These are phyloP conservation scores for Dalbergia cultrata DNA, from an alignment of 306 rosid genomes.

Conservation along the genomic window DNA sequence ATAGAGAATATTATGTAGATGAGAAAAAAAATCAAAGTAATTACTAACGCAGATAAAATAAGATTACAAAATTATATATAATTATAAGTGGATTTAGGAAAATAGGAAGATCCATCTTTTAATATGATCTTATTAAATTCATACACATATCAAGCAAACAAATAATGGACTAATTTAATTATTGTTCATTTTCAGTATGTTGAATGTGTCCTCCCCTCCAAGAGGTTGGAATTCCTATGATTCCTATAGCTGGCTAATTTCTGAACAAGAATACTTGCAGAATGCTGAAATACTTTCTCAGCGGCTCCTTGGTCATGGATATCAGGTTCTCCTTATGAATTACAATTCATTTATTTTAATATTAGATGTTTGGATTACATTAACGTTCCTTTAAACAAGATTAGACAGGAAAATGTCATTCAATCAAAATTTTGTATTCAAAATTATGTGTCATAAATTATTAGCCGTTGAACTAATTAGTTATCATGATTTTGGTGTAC, in stretches of 20 bases:
- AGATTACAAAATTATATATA: no score
- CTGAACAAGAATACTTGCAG: slow-evolving; percentile 65
- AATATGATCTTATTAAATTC: not conserved
- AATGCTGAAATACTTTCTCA: slow-evolving; percentile 52
- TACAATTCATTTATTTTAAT: not conserved
- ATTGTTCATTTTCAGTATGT: slow-evolving; percentile 51
- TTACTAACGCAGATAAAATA: no score
- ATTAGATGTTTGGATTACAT: not conserved
- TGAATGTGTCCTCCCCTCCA: slow-evolving; percentile 61
- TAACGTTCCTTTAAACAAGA: no score
- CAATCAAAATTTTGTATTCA: no score
- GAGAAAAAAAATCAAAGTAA: no score
- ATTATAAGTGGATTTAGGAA: no score
- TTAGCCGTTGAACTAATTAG: no score
- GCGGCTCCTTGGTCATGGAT: slow-evolving; percentile 30
- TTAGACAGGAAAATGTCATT: no score
- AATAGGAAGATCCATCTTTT: no score
- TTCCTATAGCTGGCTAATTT: slow-evolving; percentile 71
- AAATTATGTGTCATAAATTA: no score
- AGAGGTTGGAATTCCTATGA: slow-evolving; percentile 94
- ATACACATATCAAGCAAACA: not conserved
- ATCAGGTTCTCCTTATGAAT: slow-evolving; percentile 29
- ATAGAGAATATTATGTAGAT: no score
- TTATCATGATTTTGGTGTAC: no score
- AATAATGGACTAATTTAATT: not conserved